Percentiles rank a stretch among this genome's conserved stretches.
Evolutionary conservation across 2,329 filamentous ascomycete genomes (phyloP).

Genomic region (Diaporthe citrichinensis): DNA sequence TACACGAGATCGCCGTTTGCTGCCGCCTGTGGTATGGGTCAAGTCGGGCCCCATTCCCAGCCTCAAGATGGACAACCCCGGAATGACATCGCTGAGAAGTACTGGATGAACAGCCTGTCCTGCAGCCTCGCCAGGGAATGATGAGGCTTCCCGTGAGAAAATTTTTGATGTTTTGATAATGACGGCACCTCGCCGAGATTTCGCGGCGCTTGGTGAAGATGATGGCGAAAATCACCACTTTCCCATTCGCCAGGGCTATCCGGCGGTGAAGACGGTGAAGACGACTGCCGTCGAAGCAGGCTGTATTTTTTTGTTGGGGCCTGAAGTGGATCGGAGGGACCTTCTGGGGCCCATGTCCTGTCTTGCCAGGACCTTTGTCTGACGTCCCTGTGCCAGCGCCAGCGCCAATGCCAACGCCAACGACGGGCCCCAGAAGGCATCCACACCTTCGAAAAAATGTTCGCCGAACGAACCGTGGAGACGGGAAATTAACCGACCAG

Average conservation of each 20-base stretch:
- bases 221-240: constrained; percentile 19
- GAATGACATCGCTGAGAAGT: constrained; percentile 8
- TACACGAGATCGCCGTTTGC: not conserved
- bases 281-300: not conserved
- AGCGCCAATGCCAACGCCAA: constrained; percentile 21
- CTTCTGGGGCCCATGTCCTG: not conserved
- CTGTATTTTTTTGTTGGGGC: constrained; percentile 29
- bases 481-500: constrained; percentile 27
- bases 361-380: constrained; percentile 14
- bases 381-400: not conserved
- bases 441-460: constrained; percentile 33
- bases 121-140: constrained; percentile 11
- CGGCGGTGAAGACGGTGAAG: constrained; percentile 29
- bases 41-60: constrained; percentile 3
- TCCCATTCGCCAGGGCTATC: constrained; percentile 16
- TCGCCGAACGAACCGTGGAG: constrained; percentile 34
- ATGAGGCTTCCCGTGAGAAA: not conserved
- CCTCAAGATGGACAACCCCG: constrained; percentile 7
- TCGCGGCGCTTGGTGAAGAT: constrained; percentile 19
- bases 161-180: not conserved
- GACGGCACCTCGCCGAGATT: constrained; percentile 20
- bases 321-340: constrained; percentile 18
- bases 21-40: not conserved
- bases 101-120: not conserved
- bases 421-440: constrained; percentile 32